phyloP scores from a whole-genome alignment of 257 asterid genomes.

The Rauvolfia tetraphylla region DNA sequence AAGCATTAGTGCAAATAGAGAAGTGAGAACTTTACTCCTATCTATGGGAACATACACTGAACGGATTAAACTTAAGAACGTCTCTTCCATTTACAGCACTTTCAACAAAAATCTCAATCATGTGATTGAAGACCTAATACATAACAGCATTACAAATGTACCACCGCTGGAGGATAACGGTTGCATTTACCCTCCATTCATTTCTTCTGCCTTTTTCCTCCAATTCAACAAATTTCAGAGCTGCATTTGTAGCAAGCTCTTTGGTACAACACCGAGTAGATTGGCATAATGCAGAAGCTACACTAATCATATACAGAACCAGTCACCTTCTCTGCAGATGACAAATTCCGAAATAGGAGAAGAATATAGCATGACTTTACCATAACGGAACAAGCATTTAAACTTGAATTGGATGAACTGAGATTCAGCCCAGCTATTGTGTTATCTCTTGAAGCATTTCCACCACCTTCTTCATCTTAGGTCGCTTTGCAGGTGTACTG shows the following conservation, averaged over 20 bases:
- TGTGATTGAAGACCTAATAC: constrained; percentile 11
- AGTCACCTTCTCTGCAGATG: background rate
- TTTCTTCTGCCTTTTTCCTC: background rate
- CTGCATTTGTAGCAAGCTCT: constrained; percentile 1
- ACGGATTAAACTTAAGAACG: background rate
- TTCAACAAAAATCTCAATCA: constrained; percentile 16
- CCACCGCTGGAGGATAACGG: background rate
- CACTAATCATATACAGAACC: constrained; percentile 8
- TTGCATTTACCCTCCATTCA: background rate
- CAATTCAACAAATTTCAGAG: background rate
- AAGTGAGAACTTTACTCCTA: background rate
- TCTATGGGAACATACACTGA: background rate
- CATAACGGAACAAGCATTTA: background rate
- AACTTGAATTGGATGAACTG: background rate
- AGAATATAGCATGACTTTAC: background rate
- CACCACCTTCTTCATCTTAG: constrained; percentile 85
- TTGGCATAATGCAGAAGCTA: background rate
- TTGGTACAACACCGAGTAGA: background rate
- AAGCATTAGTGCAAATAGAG: background rate
- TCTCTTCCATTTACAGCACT: constrained; percentile 16
- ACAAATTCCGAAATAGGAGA: background rate
- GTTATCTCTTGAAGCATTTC: constrained; percentile 78
- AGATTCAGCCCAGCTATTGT: background rate
- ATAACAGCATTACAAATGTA: constrained; percentile 14
- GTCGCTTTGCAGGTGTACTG: constrained; percentile 86